Conservation (phyloP, 2,329 filamentous ascomycete species). For the Exophiala lecanii-corni region DNA sequence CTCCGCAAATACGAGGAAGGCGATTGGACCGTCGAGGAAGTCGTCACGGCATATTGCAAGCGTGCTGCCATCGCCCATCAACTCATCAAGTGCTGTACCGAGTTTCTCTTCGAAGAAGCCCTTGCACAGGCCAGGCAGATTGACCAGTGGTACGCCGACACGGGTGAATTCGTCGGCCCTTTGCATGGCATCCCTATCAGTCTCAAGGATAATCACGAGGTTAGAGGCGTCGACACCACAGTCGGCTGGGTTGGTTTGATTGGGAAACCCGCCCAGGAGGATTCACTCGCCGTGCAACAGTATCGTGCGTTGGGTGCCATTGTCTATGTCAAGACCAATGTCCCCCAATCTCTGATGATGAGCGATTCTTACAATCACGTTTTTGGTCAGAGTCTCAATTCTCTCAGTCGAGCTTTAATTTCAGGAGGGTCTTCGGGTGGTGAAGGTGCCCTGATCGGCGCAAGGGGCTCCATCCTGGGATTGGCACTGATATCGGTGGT, state of each 20-base stretch:
- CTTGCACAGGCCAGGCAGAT: conserved; percentile 35
- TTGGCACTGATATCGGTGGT: conserved; percentile 54
- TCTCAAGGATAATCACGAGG: conserved; percentile 46
- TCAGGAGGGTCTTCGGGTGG: conserved; percentile 51
- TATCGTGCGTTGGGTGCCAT: conserved; percentile 41
- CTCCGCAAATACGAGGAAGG: conserved; percentile 10
- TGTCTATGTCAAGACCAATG: conserved; percentile 50
- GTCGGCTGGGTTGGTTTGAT: conserved; percentile 44
- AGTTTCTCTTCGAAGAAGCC: conserved; percentile 7
- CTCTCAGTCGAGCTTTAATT: conserved; percentile 44
- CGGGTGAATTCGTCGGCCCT: conserved; percentile 50
- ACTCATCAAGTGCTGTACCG: conserved; percentile 19
- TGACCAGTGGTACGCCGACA: conserved; percentile 52
- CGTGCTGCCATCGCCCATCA: conserved; percentile 39
- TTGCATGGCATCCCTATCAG: conserved; percentile 58
- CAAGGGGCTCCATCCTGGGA: conserved; percentile 47
- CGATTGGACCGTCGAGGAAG: conserved; percentile 31
- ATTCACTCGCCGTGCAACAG: conserved; percentile 27
- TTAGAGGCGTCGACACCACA: conserved; percentile 11
- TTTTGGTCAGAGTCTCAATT: conserved; percentile 47
- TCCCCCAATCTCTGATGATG: conserved; percentile 47
- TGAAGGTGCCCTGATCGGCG: conserved; percentile 48
- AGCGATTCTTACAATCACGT: conserved; percentile 50
- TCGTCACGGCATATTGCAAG: conserved; percentile 54
- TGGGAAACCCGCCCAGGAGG: conserved; percentile 26